Evolutionary conservation across 768 basidiomycete genomes (phyloP).

Genomic region (Tulasnella sp.): DNA sequence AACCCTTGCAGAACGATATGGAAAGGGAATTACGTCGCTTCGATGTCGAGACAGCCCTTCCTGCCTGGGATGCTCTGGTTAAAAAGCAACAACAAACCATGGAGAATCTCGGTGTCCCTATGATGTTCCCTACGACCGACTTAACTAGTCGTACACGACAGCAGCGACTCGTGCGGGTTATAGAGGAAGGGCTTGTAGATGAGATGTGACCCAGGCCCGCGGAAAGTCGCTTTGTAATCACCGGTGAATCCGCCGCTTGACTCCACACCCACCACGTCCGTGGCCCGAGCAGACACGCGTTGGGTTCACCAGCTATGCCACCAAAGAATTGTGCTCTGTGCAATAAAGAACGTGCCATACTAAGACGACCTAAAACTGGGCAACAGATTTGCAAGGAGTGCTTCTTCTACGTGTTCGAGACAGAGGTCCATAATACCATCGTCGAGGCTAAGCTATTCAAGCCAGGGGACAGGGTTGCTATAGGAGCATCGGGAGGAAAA

Average conservation of each 20-base stretch:
- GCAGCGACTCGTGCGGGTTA: conserved; percentile 52
- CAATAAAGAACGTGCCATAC: conserved; percentile 60
- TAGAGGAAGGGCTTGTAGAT: conserved; percentile 9
- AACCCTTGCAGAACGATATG: too few relatives aligned
- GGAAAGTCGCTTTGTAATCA: not conserved
- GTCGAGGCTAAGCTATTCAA: conserved; percentile 70
- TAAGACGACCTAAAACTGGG: conserved; percentile 92
- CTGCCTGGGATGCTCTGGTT: conserved; percentile 67
- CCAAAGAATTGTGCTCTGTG: conserved; percentile 70
- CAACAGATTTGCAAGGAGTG: conserved; percentile 95
- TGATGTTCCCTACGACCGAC: conserved; percentile 50
- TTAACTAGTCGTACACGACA: conserved; percentile 51
- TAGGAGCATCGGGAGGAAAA: conserved; percentile 97
- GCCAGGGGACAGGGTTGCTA: conserved; percentile 84
- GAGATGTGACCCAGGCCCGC: not conserved
- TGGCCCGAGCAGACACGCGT: too few relatives aligned
- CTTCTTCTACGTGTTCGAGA: conserved; percentile 96
- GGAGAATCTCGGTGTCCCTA: conserved; percentile 48
- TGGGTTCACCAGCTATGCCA: conserved; percentile 52
- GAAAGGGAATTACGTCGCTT: too few relatives aligned
- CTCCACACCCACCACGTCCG: too few relatives aligned
- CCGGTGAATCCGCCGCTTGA: too few relatives aligned
- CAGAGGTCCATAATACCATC: conserved; percentile 95
- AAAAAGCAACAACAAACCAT: conserved; percentile 56
- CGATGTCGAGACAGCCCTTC: conserved; percentile 53